phyloP scores from a whole-genome alignment of 768 basidiomycete species.

The Tulasnella sp. region DNA sequence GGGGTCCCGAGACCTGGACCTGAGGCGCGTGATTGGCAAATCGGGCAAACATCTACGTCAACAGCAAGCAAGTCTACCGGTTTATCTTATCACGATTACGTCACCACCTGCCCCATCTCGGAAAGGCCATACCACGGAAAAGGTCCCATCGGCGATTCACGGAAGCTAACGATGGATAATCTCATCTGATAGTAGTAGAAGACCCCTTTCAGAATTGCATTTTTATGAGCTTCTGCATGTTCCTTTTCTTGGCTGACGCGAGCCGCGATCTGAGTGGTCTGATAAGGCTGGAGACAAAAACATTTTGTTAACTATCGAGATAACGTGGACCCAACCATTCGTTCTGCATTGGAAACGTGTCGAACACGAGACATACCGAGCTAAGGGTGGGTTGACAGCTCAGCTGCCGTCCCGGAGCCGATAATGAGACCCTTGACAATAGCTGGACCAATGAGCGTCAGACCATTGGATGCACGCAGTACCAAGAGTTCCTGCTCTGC shows the following conservation, averaged over 20 bases:
- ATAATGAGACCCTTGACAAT: too few relatives aligned
- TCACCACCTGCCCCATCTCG: background rate
- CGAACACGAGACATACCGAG: too few relatives aligned
- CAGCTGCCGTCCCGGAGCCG: too few relatives aligned
- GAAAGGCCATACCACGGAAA: slow-evolving; percentile 3
- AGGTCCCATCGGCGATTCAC: background rate
- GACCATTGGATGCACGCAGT: background rate
- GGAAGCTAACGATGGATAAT: background rate
- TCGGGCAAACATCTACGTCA: slow-evolving; percentile 7
- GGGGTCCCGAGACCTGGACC: background rate
- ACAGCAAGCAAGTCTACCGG: background rate
- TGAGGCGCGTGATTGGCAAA: background rate
- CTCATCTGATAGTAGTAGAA: slow-evolving; percentile 20
- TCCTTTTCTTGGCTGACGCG: background rate
- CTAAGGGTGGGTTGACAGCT: too few relatives aligned
- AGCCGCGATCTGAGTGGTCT: background rate
- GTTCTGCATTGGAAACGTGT: too few relatives aligned
- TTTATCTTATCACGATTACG: slow-evolving; percentile 11
- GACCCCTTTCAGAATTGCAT: background rate
- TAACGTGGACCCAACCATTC: too few relatives aligned
- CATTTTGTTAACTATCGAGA: too few relatives aligned
- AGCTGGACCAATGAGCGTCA: background rate
- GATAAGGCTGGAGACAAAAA: too few relatives aligned
- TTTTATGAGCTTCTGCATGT: background rate
- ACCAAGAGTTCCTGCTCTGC: background rate